Conservation (phyloP, 139 green algal species). For the Raphidocelis subcapitata region DNA sequence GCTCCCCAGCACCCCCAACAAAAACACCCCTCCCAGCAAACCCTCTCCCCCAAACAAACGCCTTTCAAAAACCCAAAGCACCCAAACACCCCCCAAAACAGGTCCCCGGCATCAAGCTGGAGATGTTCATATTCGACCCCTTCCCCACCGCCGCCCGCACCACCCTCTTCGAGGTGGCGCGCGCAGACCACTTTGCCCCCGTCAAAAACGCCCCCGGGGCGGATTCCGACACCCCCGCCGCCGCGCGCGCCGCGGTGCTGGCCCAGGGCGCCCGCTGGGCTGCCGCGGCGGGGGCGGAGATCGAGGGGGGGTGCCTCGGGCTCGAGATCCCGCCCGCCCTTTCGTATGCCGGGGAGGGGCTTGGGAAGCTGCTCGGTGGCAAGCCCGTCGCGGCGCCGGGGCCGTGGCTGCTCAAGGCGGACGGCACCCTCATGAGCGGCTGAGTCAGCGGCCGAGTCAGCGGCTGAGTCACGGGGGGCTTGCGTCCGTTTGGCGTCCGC, state of each 20-base stretch:
- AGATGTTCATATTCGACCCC: constrained; percentile 97
- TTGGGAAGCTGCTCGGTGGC: constrained; percentile 36
- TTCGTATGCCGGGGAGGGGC: constrained; percentile 77
- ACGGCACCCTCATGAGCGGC: too few relatives aligned
- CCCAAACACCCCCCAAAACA: not conserved
- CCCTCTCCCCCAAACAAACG: too few relatives aligned
- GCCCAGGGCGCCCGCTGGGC: constrained; percentile 63
- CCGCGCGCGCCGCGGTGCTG: constrained; percentile 72
- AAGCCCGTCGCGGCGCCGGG: constrained; percentile 4
- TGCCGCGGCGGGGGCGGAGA: not conserved
- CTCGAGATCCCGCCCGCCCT: constrained; percentile 75
- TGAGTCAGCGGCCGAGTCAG: too few relatives aligned
- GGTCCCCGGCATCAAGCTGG: constrained; percentile 88
- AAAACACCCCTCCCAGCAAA: too few relatives aligned
- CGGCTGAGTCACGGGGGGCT: too few relatives aligned
- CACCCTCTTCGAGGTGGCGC: constrained; percentile 58
- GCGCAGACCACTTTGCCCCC: constrained; percentile 74
- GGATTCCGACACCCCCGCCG: constrained; percentile 79
- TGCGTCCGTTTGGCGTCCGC: too few relatives aligned
- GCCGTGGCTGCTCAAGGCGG: too few relatives aligned
- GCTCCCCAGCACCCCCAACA: too few relatives aligned
- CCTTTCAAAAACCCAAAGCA: too few relatives aligned
- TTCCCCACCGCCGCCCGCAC: constrained; percentile 68
- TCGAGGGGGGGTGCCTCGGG: constrained; percentile 17
- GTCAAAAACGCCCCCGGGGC: constrained; percentile 86